Conservation (phyloP, 805 yeast genomes). For the Metschnikowia cerradonensis region DNA sequence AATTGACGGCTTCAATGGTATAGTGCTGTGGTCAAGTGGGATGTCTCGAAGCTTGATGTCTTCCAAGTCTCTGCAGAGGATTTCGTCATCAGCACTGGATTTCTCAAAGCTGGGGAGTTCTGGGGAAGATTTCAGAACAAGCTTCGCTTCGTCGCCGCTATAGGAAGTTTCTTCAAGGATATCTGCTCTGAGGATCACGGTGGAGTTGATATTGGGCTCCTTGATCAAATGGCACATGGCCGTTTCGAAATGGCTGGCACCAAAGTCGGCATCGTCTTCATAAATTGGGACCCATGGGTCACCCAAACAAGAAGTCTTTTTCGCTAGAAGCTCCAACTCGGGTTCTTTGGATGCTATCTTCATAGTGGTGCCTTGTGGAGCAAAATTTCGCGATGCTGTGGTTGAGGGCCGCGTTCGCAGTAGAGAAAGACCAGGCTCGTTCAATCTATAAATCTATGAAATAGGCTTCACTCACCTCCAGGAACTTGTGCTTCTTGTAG, state of each 20-base stretch:
- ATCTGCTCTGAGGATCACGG: slow-evolving; percentile 87
- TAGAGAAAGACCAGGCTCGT: background rate
- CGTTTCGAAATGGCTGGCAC: slow-evolving; percentile 53
- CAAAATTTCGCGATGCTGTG: slow-evolving; percentile 9
- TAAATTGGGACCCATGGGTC: slow-evolving; percentile 61
- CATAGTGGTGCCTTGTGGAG: background rate
- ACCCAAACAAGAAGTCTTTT: slow-evolving; percentile 46
- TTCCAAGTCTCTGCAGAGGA: slow-evolving; percentile 31
- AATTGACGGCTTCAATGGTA: slow-evolving; percentile 30
- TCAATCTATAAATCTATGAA: slow-evolving; percentile 29
- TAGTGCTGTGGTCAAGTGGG: slow-evolving; percentile 21
- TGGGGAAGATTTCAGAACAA: slow-evolving; percentile 18
- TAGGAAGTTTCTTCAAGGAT: slow-evolving; percentile 52
- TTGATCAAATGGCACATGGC: slow-evolving; percentile 78
- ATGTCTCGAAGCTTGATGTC: slow-evolving; percentile 30
- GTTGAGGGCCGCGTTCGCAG: background rate
- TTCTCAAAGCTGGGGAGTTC: slow-evolving; percentile 28
- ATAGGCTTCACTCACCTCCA: slow-evolving; percentile 38
- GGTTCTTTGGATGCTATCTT: slow-evolving; percentile 11
- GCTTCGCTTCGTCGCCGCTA: slow-evolving; percentile 29
- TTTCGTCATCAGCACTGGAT: slow-evolving; percentile 4
- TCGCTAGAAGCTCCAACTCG: slow-evolving; percentile 12
- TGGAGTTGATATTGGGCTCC: slow-evolving; percentile 88
- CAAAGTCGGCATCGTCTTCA: slow-evolving; percentile 45
- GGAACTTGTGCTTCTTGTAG: slow-evolving; percentile 39